Conservation (phyloP, 2,329 filamentous ascomycete species). For the Plenodomus lindquistii region DNA sequence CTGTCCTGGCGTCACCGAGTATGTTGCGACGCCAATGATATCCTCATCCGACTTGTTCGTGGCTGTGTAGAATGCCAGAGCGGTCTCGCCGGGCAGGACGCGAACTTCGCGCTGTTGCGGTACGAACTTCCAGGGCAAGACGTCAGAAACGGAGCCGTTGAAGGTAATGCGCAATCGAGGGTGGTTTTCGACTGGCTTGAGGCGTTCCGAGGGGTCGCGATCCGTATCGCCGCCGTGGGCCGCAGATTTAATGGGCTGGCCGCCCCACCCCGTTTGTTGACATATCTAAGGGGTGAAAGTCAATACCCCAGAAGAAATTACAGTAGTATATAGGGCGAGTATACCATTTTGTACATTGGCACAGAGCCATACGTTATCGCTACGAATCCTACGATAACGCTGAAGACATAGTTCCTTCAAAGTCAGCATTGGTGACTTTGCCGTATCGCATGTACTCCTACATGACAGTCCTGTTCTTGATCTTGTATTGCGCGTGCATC, state of each 20-base stretch:
- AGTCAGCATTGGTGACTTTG: background rate
- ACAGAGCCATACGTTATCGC: slow-evolving; percentile 82
- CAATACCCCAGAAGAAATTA: background rate
- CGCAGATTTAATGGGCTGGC: slow-evolving; percentile 83
- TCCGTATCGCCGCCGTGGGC: slow-evolving; percentile 62
- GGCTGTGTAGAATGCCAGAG: slow-evolving; percentile 95
- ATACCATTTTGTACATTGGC: slow-evolving; percentile 84
- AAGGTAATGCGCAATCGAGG: slow-evolving; percentile 94
- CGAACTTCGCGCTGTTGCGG: slow-evolving; percentile 96
- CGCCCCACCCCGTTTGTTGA: slow-evolving; percentile 87
- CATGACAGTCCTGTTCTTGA: slow-evolving; percentile 70
- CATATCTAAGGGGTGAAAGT: slow-evolving; percentile 63
- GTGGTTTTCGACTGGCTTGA: slow-evolving; percentile 78
- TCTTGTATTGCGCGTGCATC: slow-evolving; percentile 65
- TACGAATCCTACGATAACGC: slow-evolving; percentile 77
- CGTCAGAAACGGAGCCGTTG: slow-evolving; percentile 91
- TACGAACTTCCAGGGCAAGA: slow-evolving; percentile 95
- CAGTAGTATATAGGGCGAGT: background rate
- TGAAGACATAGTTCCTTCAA: slow-evolving; percentile 71
- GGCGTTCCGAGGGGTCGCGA: slow-evolving; percentile 71
- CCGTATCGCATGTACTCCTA: slow-evolving; percentile 39
- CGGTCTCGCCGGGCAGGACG: slow-evolving; percentile 93
- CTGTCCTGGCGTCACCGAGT: slow-evolving; percentile 94
- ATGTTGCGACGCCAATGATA: slow-evolving; percentile 97
- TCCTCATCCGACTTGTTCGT: slow-evolving; percentile 88